These are phyloP conservation scores for rapeseed (Brassica napus) DNA, from an alignment of 345 rosid genomes.

Conservation along the genomic window DNA sequence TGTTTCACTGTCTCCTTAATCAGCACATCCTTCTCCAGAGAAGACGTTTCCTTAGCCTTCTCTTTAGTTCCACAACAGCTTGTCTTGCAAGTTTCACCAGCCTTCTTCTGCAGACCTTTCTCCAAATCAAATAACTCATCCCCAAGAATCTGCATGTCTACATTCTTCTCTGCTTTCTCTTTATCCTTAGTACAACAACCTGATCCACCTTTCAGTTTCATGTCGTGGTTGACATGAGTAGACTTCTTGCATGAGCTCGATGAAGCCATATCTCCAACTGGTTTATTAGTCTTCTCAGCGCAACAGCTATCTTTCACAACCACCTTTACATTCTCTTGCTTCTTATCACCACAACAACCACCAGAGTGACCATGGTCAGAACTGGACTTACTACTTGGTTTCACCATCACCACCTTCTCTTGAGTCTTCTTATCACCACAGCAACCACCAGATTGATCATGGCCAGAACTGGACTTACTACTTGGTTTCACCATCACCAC, in stretches of 20 bases:
- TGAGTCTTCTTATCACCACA: conserved; percentile 33
- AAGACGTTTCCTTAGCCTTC: conserved; percentile 25
- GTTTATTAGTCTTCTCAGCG: conserved; percentile 12
- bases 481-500: neutral
- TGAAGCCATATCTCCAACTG: conserved; percentile 14
- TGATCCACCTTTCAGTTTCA: conserved; percentile 28
- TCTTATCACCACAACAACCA: conserved; percentile 36
- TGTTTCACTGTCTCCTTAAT: conserved; percentile 5
- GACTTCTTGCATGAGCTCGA: conserved; percentile 37
- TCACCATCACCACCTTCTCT: conserved; percentile 30
- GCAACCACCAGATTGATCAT: conserved; percentile 7
- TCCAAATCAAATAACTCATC: neutral
- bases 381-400: conserved; percentile 5
- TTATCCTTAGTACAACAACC: conserved; percentile 26
- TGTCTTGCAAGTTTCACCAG: conserved; percentile 32
- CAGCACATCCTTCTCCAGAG: conserved; percentile 4
- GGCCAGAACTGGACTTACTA: neutral
- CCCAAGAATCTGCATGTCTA: neutral
- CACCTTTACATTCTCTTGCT: conserved; percentile 18
- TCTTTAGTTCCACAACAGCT: conserved; percentile 31
- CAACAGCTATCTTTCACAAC: conserved; percentile 30
- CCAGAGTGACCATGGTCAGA: conserved; percentile 28
- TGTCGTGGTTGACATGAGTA: conserved; percentile 17
- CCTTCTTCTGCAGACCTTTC: conserved; percentile 22
- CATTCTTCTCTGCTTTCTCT: conserved; percentile 18